phyloP scores from a whole-genome alignment of 257 asterid species.

The Nicotiana benthamiana region DNA sequence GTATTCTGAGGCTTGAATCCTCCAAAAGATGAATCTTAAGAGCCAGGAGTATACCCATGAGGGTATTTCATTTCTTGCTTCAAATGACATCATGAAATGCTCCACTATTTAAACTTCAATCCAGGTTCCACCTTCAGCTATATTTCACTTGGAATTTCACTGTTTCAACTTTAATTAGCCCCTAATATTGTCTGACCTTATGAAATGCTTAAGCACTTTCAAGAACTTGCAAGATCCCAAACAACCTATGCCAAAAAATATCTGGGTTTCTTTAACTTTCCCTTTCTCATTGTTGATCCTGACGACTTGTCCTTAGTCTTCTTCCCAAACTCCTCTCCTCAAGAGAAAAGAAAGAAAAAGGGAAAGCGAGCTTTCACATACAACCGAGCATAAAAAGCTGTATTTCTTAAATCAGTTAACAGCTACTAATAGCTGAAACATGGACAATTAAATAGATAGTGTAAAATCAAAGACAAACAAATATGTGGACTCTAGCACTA shows the following conservation, averaged over 20 bases:
- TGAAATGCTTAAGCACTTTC: not conserved
- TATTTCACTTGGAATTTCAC: not conserved
- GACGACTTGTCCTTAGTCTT: not conserved
- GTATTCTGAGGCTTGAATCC: not conserved
- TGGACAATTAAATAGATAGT: not conserved
- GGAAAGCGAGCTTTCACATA: not conserved
- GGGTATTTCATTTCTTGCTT: not conserved
- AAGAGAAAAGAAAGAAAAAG: constrained; percentile 8
- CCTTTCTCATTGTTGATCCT: not conserved
- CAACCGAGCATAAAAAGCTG: not conserved
- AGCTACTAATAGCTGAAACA: not conserved
- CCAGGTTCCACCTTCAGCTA: not conserved
- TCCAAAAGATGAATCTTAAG: not conserved
- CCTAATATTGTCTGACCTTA: not conserved
- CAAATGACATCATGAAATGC: not conserved
- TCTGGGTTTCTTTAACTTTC: not conserved
- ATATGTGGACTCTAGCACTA: not conserved
- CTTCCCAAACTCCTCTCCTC: not conserved
- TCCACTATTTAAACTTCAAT: not conserved
- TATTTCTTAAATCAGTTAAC: not conserved
- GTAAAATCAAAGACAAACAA: constrained; percentile 5
- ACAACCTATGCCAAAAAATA: not conserved
- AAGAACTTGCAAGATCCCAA: not conserved
- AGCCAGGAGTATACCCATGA: not conserved
- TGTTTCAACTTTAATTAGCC: not conserved